A percentile compares a stretch with the other conserved stretches of the same genome.
Conservation (phyloP, 306 rosid species). For the Cicer chorassanicum region DNA sequence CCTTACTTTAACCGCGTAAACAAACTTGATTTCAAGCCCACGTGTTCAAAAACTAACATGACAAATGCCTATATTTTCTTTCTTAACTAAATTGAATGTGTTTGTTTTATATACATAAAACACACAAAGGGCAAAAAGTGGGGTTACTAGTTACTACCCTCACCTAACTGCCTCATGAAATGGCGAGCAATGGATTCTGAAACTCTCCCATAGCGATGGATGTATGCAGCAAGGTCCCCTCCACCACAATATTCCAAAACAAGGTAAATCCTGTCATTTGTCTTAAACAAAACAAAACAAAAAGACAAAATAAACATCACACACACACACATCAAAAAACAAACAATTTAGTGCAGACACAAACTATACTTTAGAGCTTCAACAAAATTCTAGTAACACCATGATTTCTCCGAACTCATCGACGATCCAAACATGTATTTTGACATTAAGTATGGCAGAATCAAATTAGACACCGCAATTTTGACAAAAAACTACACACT, state of each 20-base stretch:
- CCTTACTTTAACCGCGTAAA: neutral
- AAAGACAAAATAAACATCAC: neutral
- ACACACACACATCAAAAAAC: neutral
- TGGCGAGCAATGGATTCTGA: constrained; percentile 78
- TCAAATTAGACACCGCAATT: too few relatives aligned
- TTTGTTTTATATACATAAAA: neutral
- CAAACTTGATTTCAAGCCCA: neutral
- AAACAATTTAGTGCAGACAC: neutral
- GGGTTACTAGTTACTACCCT: neutral
- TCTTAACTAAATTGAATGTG: constrained; percentile 1
- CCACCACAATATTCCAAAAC: constrained; percentile 95
- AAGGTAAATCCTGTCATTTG: constrained; percentile 81
- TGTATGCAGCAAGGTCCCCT: constrained; percentile 82
- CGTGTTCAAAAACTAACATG: constrained; percentile 2
- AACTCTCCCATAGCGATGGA: constrained; percentile 67
- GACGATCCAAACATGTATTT: too few relatives aligned
- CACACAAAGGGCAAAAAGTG: constrained; percentile 9
- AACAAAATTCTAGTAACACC: too few relatives aligned
- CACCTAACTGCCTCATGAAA: constrained; percentile 95
- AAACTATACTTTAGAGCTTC: too few relatives aligned
- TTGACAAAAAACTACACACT: too few relatives aligned
- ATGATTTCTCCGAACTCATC: too few relatives aligned
- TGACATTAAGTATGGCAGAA: too few relatives aligned
- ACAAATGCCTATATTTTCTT: neutral
- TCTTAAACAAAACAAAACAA: constrained; percentile 47